phyloP scores from a whole-genome alignment of 306 rosid species.

The Inga oerstediana region DNA sequence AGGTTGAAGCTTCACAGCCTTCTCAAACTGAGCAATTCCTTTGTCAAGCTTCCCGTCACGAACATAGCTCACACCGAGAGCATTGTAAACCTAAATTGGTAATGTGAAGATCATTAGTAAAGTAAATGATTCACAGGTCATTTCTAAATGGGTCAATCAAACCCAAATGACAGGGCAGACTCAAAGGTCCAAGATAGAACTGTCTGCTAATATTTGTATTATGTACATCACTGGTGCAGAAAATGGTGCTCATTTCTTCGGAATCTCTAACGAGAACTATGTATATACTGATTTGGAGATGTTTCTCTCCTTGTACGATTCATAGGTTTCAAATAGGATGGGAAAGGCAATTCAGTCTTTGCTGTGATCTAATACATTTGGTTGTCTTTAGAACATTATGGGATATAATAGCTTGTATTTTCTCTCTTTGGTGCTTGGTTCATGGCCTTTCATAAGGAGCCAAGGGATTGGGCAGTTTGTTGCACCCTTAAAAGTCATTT shows the following conservation, averaged over 20 bases:
- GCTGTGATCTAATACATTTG: not conserved
- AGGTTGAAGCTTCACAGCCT: constrained; percentile 91
- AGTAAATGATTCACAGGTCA: constrained; percentile 26
- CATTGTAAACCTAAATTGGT: constrained; percentile 78
- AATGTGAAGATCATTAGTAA: constrained; percentile 16
- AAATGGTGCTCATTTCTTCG: not conserved
- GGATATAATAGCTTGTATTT: not conserved
- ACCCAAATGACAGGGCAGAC: not conserved
- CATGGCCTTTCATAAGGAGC: not conserved
- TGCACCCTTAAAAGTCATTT: not conserved
- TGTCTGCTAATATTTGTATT: not conserved
- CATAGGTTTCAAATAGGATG: not conserved
- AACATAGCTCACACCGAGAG: constrained; percentile 85
- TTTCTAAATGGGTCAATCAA: not conserved
- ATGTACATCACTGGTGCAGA: not conserved
- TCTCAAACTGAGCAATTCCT: constrained; percentile 84
- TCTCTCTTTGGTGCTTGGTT: not conserved
- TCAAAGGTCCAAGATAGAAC: not conserved
- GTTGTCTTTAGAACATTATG: not conserved
- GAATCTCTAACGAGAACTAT: not conserved
- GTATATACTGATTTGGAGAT: not conserved
- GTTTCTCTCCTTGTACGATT: not conserved
- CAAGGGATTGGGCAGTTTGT: not conserved
- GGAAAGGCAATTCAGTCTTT: not conserved
- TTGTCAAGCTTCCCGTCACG: constrained; percentile 87